Base-by-base conservation (phyloP, 2,329 filamentous ascomycete species). In the Aspergillus amoenus region DNA sequence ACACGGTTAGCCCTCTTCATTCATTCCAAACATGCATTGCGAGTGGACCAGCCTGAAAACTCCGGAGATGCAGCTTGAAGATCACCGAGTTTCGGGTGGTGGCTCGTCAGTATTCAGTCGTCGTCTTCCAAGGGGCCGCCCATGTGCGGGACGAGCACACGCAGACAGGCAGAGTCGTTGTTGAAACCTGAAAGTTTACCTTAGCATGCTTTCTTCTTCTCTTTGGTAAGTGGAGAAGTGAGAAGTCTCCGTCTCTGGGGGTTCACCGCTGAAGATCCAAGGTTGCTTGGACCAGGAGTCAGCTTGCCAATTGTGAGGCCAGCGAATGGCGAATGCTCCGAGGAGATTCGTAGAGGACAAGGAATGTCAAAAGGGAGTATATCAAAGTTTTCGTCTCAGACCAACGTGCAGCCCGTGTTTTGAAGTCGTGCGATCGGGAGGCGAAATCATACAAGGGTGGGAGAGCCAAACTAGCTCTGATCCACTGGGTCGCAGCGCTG, bases 41-140 rank as follows among this genome's bases (percentile, higher is more conserved):
- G 42, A 43, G 53, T 60, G 57, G 59, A 57, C 63, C 61, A 64
- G 52, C 60, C 61, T 63, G 47, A 61, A 58, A 56, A 60, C 61
- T 60, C 60, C 63, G 57, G 55, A 61, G 52, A 58, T 63, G 63
- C 63, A 62, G 61, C 55, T 55, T 58, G 61, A 61, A 61, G 63
- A 65, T 65, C 61, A 60, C 60, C 61, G 40, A 54, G 43, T n/a
- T 48, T 48, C 46, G 49, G 27, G 37, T 30, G 27, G 9, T 30
- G 27, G 27, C 27, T 30, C 27, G 27, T 30, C 27, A 30, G 27
- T 21, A 30, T 8, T 21, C 32, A 21, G 30, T 30, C 3, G 9
- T 30, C 3, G 27, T 11, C 32, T 21, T 24, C 39, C 18, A 15
- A 22, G n/a, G 32, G 21, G 22, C 12, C 15, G 27, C 22, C 55